phyloP scores from a whole-genome alignment of 805 yeast genomes.

The Cyberlindnera maclurae region DNA sequence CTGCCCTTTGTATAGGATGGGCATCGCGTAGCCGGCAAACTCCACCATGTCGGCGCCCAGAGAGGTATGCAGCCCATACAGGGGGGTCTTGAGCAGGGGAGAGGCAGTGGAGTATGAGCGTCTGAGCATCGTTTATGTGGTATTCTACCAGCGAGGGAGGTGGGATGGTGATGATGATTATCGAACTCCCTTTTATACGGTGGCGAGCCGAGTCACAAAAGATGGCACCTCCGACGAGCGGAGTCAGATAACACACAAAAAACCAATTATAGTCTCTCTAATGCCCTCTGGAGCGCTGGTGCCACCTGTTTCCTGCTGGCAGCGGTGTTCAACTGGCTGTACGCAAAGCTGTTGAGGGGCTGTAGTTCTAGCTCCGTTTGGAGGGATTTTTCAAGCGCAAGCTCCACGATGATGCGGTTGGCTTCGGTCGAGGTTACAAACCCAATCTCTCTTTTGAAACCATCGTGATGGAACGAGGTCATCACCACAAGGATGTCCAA shows the following conservation, averaged over 20 bases:
- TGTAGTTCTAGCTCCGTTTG: constrained; percentile 8
- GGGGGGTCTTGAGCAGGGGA: constrained; percentile 51
- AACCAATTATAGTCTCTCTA: constrained; percentile 10
- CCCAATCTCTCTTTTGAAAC: constrained; percentile 11
- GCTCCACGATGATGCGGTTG: constrained; percentile 13
- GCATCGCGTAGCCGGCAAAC: constrained; percentile 96
- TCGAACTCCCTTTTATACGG: too few species aligned
- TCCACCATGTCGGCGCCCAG: constrained; percentile 90
- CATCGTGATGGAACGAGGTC: constrained; percentile 10
- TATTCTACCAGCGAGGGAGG: too few species aligned
- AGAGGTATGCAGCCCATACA: constrained; percentile 70
- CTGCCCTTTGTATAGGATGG: constrained; percentile 79
- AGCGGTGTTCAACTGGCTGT: constrained; percentile 29
- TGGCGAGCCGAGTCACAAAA: constrained; percentile 3
- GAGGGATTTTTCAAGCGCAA: constrained; percentile 15
- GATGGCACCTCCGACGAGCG: neutral
- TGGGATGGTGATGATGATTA: too few species aligned
- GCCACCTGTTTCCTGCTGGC: constrained; percentile 88
- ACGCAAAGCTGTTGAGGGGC: constrained; percentile 13
- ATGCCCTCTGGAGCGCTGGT: constrained; percentile 38
- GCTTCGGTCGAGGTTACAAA: constrained; percentile 6
- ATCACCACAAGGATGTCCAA: constrained; percentile 11
- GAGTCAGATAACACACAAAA: constrained; percentile 3
- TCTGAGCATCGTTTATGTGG: constrained; percentile 13
- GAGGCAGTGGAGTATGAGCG: constrained; percentile 21